These are phyloP conservation scores for Hypoxylon fragiforme DNA, from an alignment of 495 filamentous ascomycete species.

Conservation along the genomic window DNA sequence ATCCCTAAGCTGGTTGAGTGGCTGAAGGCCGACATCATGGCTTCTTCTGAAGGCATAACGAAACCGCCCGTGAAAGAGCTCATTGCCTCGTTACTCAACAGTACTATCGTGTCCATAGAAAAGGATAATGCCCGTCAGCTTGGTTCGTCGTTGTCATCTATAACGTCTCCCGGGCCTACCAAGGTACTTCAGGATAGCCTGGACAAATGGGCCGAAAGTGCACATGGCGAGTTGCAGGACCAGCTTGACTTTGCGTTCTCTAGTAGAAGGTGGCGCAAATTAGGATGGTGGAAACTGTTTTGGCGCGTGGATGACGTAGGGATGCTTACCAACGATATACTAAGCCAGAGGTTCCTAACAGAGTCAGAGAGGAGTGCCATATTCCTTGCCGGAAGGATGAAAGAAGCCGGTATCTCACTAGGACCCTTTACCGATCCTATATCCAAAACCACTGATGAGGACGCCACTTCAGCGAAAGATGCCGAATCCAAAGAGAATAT, in stretches of 20 bases:
- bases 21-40: conserved; percentile 58
- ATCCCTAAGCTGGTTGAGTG: conserved; percentile 67
- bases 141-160: conserved; percentile 25
- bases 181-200: conserved; percentile 60
- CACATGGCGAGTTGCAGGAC: conserved; percentile 80
- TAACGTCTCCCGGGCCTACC: conserved; percentile 48
- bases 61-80: conserved; percentile 67
- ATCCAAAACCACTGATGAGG: conserved; percentile 1
- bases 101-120: conserved; percentile 57
- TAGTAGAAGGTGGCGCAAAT: conserved; percentile 68
- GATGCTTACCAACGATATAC: conserved; percentile 75
- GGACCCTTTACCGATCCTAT: conserved; percentile 43
- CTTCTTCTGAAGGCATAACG: conserved; percentile 45
- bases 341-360: conserved; percentile 72
- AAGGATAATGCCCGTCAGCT: conserved; percentile 51
- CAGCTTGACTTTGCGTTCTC: conserved; percentile 75
- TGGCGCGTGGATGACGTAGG: conserved; percentile 92
- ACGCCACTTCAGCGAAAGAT: not conserved
- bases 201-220: conserved; percentile 71
- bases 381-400: conserved; percentile 78
- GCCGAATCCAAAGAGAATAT: conserved; percentile 3
- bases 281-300: conserved; percentile 93
- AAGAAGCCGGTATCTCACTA: conserved; percentile 58
- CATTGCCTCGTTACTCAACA: conserved; percentile 65
- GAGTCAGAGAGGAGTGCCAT: conserved; percentile 74